Percentiles rank a stretch among this genome's conserved stretches.
Evolutionary conservation across 805 yeast genomes (phyloP).

Genomic region (Candida stauntonica): DNA sequence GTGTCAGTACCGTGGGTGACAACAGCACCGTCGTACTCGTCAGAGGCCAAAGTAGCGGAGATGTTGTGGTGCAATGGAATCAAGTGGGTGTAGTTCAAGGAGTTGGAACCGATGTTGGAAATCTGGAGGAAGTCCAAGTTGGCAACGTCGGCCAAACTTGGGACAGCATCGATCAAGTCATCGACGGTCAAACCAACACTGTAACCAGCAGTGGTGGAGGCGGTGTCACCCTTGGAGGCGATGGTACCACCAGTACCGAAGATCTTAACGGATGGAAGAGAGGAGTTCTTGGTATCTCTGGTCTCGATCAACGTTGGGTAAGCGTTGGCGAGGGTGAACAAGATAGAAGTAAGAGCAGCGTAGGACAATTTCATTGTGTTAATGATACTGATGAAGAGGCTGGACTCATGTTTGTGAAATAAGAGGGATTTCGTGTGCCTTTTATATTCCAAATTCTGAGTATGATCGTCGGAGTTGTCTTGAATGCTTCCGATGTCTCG

Average conservation of each 20-base stretch:
- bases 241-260: slow-evolving; percentile 59
- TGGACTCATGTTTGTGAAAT: too few relatives aligned
- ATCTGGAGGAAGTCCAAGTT: slow-evolving; percentile 36
- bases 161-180: slow-evolving; percentile 48
- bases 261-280: slow-evolving; percentile 36
- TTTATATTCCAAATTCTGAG: too few relatives aligned
- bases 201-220: slow-evolving; percentile 51
- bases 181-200: slow-evolving; percentile 47
- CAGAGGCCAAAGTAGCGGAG: slow-evolving; percentile 36
- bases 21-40: slow-evolving; percentile 51
- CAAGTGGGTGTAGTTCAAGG: slow-evolving; percentile 44
- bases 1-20: slow-evolving; percentile 73
- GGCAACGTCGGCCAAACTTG: slow-evolving; percentile 51
- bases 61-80: slow-evolving; percentile 43
- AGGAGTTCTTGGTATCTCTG: slow-evolving; percentile 9
- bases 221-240: slow-evolving; percentile 46
- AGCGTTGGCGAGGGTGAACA: slow-evolving; percentile 13
- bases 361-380: slow-evolving; percentile 21
- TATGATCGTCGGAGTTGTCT: too few relatives aligned
- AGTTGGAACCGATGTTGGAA: slow-evolving; percentile 57
- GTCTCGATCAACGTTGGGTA: slow-evolving; percentile 5
- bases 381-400: neutral
- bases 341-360: slow-evolving; percentile 16
- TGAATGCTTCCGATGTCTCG: too few relatives aligned
- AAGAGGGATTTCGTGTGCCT: too few relatives aligned